Evolutionary conservation across 345 rosid genomes (phyloP), one percentile per base, ranked within the genome.

Genomic region (Noccaea bulbosa): DNA sequence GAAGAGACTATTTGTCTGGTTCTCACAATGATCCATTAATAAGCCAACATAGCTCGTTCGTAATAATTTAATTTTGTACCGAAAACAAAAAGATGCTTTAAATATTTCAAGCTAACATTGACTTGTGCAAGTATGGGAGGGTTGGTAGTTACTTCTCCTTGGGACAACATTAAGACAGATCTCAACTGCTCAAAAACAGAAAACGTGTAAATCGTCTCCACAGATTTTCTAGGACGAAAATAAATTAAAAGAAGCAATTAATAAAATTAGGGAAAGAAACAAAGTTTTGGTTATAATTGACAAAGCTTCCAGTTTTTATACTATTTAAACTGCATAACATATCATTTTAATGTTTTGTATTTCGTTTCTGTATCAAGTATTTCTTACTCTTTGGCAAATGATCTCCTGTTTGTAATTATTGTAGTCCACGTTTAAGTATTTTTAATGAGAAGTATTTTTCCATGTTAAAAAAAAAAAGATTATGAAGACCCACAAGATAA

Each of bases 131-230:
- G 64, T 55, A 56, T 57, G 66, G 37, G 60, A 65, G 60, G 55
- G 71, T 73, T 55, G 52, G 65, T 65, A 73, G 71, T 73, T 62
- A 73, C 77, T 73, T 62, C 41, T 65, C 70, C 35, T 56, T 39
- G 34, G 30, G 65, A 64, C 63, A 46, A 45, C 43, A 34, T 54
- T 52, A 51, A 61, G 67, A 48, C 47, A 20, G 48, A 63, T 53
- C 69, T 72, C 64, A 72, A 63, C 62, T 41, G 62, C 69, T 47
- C 7, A 16, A 70, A 32, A 70, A n/a, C 27, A 24, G 14, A 70
- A 41, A 37, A 61, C 57, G 24, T 43, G 32, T 41, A 11, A 51
- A 40, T 41, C n/a, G 61, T 49, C 48, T 71, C 39, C 55, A 72
- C 20, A 22, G 22, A 72, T 52, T 17, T 41, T 51, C 33, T 5